A percentile compares a stretch with the other conserved stretches of the same genome.
Evolutionary conservation across 2,329 filamentous ascomycete genomes (phyloP).

Genomic region (Penicillium sp.): DNA sequence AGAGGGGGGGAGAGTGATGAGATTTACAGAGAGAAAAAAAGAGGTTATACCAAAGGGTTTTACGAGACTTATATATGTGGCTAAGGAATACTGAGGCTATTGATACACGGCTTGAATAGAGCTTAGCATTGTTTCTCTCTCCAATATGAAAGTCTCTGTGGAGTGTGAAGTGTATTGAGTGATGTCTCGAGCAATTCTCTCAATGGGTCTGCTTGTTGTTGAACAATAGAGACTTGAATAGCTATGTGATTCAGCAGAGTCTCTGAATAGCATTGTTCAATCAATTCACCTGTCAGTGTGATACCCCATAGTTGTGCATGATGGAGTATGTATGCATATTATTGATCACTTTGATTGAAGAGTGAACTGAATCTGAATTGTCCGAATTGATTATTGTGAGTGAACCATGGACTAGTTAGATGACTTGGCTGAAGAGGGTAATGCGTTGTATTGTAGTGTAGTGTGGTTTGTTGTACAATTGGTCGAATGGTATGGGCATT

Average conservation of each 20-base stretch:
- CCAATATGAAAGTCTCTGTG: not conserved
- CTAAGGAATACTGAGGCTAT: not conserved
- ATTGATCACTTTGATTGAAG: not conserved
- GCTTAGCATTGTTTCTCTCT: not conserved
- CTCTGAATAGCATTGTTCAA: not conserved
- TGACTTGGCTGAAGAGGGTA: too few species aligned
- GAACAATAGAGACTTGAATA: not conserved
- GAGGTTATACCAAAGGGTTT: not conserved
- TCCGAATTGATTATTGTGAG: not conserved
- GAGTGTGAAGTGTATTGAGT: not conserved
- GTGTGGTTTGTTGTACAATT: not conserved
- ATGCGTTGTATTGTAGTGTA: too few species aligned
- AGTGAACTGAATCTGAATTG: not conserved
- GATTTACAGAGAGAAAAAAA: not conserved
- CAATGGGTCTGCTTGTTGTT: not conserved
- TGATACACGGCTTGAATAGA: not conserved
- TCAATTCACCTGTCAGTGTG: not conserved
- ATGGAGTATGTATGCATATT: not conserved
- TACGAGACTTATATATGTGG: not conserved
- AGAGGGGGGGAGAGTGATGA: not conserved
- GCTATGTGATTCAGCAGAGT: not conserved
- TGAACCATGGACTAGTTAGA: not conserved
- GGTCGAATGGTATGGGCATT: not conserved
- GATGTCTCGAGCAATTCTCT: not conserved
- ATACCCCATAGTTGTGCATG: not conserved